Conservation (phyloP, 345 rosid species). For the Eucalyptus polyanthemos region DNA sequence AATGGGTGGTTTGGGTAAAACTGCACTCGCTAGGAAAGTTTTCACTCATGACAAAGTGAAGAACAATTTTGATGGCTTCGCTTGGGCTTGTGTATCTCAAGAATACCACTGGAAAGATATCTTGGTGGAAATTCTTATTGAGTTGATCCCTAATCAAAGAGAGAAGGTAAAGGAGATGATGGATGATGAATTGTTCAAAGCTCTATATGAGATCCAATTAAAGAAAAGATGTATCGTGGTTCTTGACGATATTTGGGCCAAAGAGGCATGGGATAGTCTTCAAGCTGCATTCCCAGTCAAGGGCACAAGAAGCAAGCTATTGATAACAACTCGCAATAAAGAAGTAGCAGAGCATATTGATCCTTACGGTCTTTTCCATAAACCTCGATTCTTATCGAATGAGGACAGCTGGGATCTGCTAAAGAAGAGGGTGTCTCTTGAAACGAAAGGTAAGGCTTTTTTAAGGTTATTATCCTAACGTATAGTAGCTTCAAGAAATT, state of each 20-base stretch:
- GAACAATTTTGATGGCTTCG: slow-evolving; percentile 5
- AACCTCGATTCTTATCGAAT: background rate
- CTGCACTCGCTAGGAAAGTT: slow-evolving; percentile 25
- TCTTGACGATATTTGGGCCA: slow-evolving; percentile 26
- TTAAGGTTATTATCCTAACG: background rate
- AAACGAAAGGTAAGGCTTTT: slow-evolving; percentile 10
- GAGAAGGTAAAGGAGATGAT: slow-evolving; percentile 11
- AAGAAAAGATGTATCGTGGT: slow-evolving; percentile 12
- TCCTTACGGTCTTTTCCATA: background rate
- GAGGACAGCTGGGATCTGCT: slow-evolving; percentile 35
- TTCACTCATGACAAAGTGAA: background rate
- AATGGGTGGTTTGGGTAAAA: slow-evolving; percentile 47
- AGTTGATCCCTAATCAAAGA: slow-evolving; percentile 4
- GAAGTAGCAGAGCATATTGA: slow-evolving; percentile 4
- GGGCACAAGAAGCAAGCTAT: slow-evolving; percentile 12
- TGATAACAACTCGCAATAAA: slow-evolving; percentile 26
- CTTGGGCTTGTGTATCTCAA: slow-evolving; percentile 30
- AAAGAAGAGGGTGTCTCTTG: slow-evolving; percentile 12
- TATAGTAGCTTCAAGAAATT: background rate
- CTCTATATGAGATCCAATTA: background rate
- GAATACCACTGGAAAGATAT: slow-evolving; percentile 10
- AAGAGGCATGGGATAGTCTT: slow-evolving; percentile 15
- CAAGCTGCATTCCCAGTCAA: slow-evolving; percentile 7
- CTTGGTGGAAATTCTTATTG: slow-evolving; percentile 11
- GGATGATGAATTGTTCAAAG: slow-evolving; percentile 12